phyloP scores from a whole-genome alignment of 75 land plant genomes.

The Cryptomeria japonica region DNA sequence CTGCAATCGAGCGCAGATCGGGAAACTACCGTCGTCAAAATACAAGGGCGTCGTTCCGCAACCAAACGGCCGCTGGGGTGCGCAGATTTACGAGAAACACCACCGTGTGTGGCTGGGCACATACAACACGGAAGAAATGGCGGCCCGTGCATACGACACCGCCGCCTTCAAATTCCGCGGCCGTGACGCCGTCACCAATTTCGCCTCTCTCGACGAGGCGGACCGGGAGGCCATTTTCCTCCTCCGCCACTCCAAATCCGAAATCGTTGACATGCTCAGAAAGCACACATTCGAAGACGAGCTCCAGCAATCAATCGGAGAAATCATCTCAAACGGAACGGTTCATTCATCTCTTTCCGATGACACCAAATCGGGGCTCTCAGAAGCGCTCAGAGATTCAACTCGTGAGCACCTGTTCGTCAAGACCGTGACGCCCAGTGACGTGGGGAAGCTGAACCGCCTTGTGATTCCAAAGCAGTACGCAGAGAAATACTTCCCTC shows the following conservation, averaged over 20 bases:
- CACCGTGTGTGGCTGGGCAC: constrained; percentile 90
- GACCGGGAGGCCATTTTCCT: constrained; percentile 46
- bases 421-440: no score
- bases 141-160: constrained; percentile 75
- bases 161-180: constrained; percentile 82
- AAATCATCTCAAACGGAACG: neutral
- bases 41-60: constrained; percentile 93
- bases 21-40: constrained; percentile 59
- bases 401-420: constrained; percentile 63
- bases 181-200: constrained; percentile 82
- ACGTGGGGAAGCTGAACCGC: no score
- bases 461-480: no score
- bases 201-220: constrained; percentile 30
- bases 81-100: constrained; percentile 93
- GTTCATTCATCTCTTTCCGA: neutral
- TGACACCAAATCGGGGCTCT: neutral
- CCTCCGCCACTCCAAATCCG: constrained; percentile 26
- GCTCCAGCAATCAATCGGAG: constrained; percentile 13
- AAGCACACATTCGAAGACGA: constrained; percentile 55
- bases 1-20: constrained; percentile 11
- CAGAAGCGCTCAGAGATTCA: neutral
- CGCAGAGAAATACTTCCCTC: constrained; percentile 80
- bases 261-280: constrained; percentile 61
- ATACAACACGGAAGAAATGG: constrained; percentile 71
- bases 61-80: constrained; percentile 93